Base-by-base conservation (phyloP, 2,329 filamentous ascomycete species). In the Cladosporium colombiae region DNA sequence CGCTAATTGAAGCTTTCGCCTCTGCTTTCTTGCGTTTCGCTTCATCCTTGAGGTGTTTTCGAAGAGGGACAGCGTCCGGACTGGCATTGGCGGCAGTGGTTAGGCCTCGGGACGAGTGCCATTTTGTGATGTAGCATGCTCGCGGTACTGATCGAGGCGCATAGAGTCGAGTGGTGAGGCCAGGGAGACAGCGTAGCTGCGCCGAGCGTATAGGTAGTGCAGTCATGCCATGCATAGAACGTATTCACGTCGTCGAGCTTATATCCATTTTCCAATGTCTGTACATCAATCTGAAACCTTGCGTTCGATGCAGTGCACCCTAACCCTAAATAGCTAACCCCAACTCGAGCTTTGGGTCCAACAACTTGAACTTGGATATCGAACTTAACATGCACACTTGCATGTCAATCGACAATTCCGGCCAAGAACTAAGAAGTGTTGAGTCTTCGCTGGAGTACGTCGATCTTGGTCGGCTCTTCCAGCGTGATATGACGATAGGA, bases 31-130 rank as follows among this genome's bases (percentile, higher is more conserved):
- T 73, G 27, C 67, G 70, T 65, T 79, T 79, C 25, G 76, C 76
- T 69, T 80, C 76, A 66, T 79, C 77, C 70, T 80, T 80, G 40
- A 80, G 69, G 64, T 78, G 78, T 68, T 79, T 79, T 31, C 78
- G 74, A 5, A 79, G 70, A 3, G 78, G 76, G 6, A 78, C 70
- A 2, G 72, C 66, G 53, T 74, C 71, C 55, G 72, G 71, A 13
- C 44, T 29, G 7, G 27, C 62, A 11, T 67, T 31, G 16, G 65
- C 52, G 8, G 70, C 57, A 31, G 67, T 72, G 21, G 70, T 66
- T 6, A 75, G 55, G 25, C 68, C 67, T 52, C 73, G 73, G 18
- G 67, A 68, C 21, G 68, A 69, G 14, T 74, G 71, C 74, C 74
- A 76, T 71, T 75, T 71, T 14, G 71, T 62, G 31, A 73, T 69